Evolutionary conservation across 169 alveolate genomes (phyloP), one percentile per base, ranked within the genome.

Genomic region (Plasmodium billcollinsi): DNA sequence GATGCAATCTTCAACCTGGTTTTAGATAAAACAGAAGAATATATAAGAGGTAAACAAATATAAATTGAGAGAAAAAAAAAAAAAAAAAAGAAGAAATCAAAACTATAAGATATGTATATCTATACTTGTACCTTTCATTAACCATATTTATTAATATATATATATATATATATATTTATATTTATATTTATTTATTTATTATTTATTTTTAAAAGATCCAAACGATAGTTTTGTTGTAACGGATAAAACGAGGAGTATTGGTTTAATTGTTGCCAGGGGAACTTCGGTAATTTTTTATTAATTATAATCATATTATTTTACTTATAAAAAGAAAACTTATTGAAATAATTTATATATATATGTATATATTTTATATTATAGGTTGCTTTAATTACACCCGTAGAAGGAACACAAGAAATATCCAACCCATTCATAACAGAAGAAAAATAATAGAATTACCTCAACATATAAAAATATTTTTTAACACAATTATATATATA

Each of bases 181-280:
- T 33, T 3, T n/a, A 47, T 24, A 24, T 24, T 0, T 24, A 24
- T 24, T 24, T 24, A 24, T 24, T 24, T 24, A 24, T 67, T 15
- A 20, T 43, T 29, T 26, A 29, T 26, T 54, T 2, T 47, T 29
- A 43, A 26, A 72, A 96, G 98, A 95, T 56, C 96, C 97, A 15
- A 96, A 95, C 54, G 96, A 95, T 67, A 88, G 95, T 24, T 90
- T 90, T 75, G 90, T 86, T 20, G 63, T 95, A 29, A 92, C 96
- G 6, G 97, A 96, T 7, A 80, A 95, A 61, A 95, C 97, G 20
- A 94, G 98, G 24, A 76, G 88, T 9, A 80, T 97, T 47, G 98
- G 98, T 20, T 93, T 97, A 29, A 88, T 97, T 8, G 97, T 97
- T 2, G 98, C 98, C 2, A 91, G 98, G n/a, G 98, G 98, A 20